Evolutionary conservation across 371 early-diverging fungal species (phyloP).

Genomic region (Sporodiniella umbellata): DNA sequence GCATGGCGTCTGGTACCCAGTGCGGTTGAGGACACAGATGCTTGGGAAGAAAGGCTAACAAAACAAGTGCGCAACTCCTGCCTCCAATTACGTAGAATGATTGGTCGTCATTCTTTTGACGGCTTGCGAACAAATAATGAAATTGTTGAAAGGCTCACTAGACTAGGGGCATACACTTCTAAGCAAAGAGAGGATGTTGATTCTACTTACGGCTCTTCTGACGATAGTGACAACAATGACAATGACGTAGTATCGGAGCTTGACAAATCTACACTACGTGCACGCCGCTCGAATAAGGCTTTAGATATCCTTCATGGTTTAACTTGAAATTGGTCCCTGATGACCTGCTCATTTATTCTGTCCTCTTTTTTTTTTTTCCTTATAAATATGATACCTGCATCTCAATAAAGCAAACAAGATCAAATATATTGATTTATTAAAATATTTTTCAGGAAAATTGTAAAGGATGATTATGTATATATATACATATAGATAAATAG

Average conservation of each 20-base stretch:
- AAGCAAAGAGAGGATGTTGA: slow-evolving; percentile 20
- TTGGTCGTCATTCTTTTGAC: slow-evolving; percentile 29
- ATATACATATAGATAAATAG: not conserved
- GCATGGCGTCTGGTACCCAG: slow-evolving; percentile 22
- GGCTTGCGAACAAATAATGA: slow-evolving; percentile 28
- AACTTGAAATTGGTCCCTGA: slow-evolving; percentile 1
- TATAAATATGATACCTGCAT: not conserved
- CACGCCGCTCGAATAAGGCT: slow-evolving; percentile 23
- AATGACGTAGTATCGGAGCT: not conserved
- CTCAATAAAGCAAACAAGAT: no score
- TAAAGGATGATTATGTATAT: not conserved
- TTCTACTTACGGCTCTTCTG: slow-evolving; percentile 25
- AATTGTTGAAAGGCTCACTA: slow-evolving; percentile 26
- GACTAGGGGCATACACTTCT: slow-evolving; percentile 26
- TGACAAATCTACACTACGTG: slow-evolving; percentile 2
- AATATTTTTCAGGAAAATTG: not conserved
- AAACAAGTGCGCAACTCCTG: slow-evolving; percentile 26
- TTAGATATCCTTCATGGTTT: slow-evolving; percentile 35
- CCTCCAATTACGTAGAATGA: slow-evolving; percentile 31
- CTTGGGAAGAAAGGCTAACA: slow-evolving; percentile 12
- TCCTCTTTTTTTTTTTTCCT: not conserved
- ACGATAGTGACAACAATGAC: slow-evolving; percentile 13
- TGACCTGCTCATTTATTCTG: not conserved
- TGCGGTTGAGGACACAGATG: slow-evolving; percentile 6
- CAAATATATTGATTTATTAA: no score